Percentiles rank a stretch among this genome's conserved stretches.
Conservation (phyloP, 2,329 filamentous ascomycete species). For the Aspergillus neotritici region DNA sequence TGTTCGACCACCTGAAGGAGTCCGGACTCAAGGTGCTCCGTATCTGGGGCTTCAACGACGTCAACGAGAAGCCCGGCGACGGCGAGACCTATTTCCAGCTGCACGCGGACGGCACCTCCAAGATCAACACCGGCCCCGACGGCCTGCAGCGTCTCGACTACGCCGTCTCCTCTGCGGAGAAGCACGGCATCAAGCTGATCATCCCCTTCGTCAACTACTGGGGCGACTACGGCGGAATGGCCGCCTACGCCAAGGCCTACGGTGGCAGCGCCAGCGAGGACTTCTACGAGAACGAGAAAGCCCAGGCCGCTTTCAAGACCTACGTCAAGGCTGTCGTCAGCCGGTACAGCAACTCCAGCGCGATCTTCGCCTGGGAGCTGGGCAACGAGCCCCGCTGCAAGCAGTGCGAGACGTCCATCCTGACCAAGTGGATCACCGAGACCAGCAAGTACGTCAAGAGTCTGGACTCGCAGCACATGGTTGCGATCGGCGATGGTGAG, state of each 20-base stretch:
- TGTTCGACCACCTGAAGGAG: conserved; percentile 24
- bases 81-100: conserved; percentile 42
- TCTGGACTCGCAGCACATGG: conserved; percentile 57
- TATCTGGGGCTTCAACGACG: conserved; percentile 51
- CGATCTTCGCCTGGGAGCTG: conserved; percentile 63
- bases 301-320: conserved; percentile 54
- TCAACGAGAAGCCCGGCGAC: conserved; percentile 31
- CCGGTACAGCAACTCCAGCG: conserved; percentile 53
- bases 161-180: conserved; percentile 56
- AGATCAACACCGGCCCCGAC: conserved; percentile 57
- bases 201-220: conserved; percentile 58
- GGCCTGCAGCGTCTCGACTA: conserved; percentile 60
- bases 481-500: conserved; percentile 53
- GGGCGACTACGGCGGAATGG: conserved; percentile 61
- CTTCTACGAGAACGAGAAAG: conserved; percentile 53
- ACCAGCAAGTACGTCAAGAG: conserved; percentile 59
- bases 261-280: conserved; percentile 44
- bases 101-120: conserved; percentile 26
- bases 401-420: conserved; percentile 53
- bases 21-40: conserved; percentile 46
- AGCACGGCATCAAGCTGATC: conserved; percentile 56
- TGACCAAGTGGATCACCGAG: conserved; percentile 54
- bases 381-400: conserved; percentile 62
- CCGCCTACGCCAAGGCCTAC: conserved; percentile 51
- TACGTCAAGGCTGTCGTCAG: conserved; percentile 57